Base-by-base conservation (phyloP, 2,329 filamentous ascomycete species). In the Lachnellula occidentalis region DNA sequence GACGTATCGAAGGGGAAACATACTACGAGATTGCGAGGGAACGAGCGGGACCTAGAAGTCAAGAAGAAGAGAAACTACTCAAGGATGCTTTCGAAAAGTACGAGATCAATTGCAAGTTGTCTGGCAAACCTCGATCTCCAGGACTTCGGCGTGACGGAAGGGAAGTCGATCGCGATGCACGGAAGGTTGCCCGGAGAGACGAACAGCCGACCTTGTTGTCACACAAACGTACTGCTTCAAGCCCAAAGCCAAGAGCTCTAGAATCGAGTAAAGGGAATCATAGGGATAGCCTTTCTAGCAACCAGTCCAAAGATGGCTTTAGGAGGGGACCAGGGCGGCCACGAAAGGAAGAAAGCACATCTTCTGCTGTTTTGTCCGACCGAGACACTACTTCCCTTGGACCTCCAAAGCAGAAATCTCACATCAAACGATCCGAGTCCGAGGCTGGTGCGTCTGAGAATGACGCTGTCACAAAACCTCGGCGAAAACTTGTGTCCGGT, bases 1-100 rank as follows among this genome's bases (percentile, higher is more conserved):
- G 87, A 54, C 77, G 76, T 31, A 86, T 85, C 62, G 85, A 85
- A 62, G 89, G 89, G 21, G 83, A 88, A 64, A 86, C 88, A 0
- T 99, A 97, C 70, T 88, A 84, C 65, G 91, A 99, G 60, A 85
- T 97, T 58, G 90, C 94, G 2, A 82, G 87, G 63, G 85, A 90
- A 47, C 84, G 90, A 41, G 85, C 85, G 61, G 92, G 94, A 0
- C 89, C 92, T 7, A 87, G 90, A 57, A 96, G 92, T 90, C 86
- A 92, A 68, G 85, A 92, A 58, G 94, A 99, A 69, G 85, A 88
- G 60, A 82, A 90, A 43, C 75, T 95, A 53, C 72, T 99, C 48
- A 92, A 92, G 69, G 79, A 85, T 39, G 82, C 87, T 3, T 91
- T 85, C 61, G 86, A 91, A 54, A 79, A 81, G 31, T 82, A 81